These are phyloP conservation scores for Termitomyces titanicus DNA, from an alignment of 768 basidiomycete species.

Conservation along the genomic window DNA sequence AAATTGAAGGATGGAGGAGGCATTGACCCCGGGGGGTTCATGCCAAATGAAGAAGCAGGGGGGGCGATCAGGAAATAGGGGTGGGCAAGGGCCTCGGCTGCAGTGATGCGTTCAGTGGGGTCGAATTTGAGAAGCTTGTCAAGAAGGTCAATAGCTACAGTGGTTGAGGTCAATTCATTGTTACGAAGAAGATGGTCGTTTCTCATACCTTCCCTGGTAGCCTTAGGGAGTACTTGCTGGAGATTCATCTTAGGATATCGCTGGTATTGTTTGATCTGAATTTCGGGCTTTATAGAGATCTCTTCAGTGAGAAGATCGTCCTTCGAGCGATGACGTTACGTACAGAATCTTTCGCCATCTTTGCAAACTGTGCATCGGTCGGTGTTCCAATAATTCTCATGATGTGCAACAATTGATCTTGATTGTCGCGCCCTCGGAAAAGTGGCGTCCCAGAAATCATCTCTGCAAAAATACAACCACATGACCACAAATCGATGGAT, in stretches of 20 bases:
- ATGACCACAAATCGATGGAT: conserved; percentile 98
- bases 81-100: conserved; percentile 87
- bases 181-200: neutral
- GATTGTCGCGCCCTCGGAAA: conserved; percentile 95
- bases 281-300: conserved; percentile 60
- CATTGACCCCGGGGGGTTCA: conserved; percentile 55
- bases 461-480: conserved; percentile 98
- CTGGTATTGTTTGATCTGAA: conserved; percentile 79
- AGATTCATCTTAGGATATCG: conserved; percentile 84
- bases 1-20: conserved; percentile 67
- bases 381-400: conserved; percentile 98
- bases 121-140: conserved; percentile 96
- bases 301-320: neutral
- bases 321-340: conserved; percentile 21
- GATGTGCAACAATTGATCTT: conserved; percentile 96
- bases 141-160: conserved; percentile 83
- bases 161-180: neutral
- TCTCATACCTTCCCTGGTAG: conserved; percentile 68
- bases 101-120: conserved; percentile 86
- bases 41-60: conserved; percentile 37
- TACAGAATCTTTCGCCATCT: conserved; percentile 89
- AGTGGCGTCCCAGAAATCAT: conserved; percentile 98
- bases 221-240: conserved; percentile 79
- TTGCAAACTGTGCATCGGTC: conserved; percentile 79
- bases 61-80: conserved; percentile 78